Evolutionary conservation across 140 eudicot species (phyloP), one percentile per base, ranked within the genome.

Genomic region (Ambrosia hybrid): DNA sequence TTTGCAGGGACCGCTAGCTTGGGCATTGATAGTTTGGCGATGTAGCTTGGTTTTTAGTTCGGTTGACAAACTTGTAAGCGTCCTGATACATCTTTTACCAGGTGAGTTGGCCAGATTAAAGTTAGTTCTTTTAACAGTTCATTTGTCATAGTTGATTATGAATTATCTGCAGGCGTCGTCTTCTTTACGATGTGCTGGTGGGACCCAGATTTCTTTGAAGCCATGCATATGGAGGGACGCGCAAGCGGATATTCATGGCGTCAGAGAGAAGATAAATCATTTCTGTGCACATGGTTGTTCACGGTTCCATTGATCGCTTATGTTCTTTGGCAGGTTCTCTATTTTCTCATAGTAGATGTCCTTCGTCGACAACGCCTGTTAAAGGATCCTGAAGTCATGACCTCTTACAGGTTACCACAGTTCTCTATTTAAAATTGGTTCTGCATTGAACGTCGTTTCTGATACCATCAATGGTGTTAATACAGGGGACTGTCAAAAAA

Each of bases 341-440:
- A 94, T 79, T 94, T 85, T 78, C 89, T 90, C 48, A 88, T 94
- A 16, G 99, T 94, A 13, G 66, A 94, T 80, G 99, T 94, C 46
- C 88, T 94, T 65, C 96, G 99, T 53, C 84, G 96, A 73, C 99
- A 94, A 56, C 85, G 99, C 49, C 80, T 94, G 26, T 76, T 94
- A 53, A 83, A 85, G 75, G 99, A 94, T 70, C 99, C 99, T 45
- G 99, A 94, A 84, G 99, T 94, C 77, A 94, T 94, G 99, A 94
- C 99, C 41, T 94, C 99, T 36, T 94, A 94, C 97, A 94, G 99
- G 99, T 94, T 66, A 52, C 6, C 52, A 21, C 26, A 21, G 41
- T 11, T 59, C 43, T 10, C 65, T 59, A 30, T 34, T 26, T 59
- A 30, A 59, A 59, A 59, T 30, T 59, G 3, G 65, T 59, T 10